Percentiles rank a stretch among this genome's conserved stretches.
phyloP scores from a whole-genome alignment of 1,139 yeast species.

The Groenewaldozyma auringiensis region DNA sequence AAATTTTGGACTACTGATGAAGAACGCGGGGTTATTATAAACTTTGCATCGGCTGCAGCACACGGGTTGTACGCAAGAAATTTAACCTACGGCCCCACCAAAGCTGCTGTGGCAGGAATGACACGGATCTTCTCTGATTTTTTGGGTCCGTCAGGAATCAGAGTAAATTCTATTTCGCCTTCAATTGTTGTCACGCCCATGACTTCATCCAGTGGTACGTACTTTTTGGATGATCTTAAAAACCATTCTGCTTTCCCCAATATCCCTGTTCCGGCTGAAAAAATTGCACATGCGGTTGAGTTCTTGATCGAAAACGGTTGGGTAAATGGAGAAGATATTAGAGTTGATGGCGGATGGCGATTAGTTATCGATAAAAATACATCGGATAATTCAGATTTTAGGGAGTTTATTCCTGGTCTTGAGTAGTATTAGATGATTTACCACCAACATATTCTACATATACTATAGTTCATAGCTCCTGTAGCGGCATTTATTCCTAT shows the following conservation, averaged over 20 bases:
- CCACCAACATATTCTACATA: too few relatives aligned
- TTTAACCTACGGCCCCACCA: constrained; percentile 29
- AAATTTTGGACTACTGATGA: constrained; percentile 17
- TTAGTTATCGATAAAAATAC: too few relatives aligned
- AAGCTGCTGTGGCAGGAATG: constrained; percentile 57
- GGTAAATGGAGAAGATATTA: constrained; percentile 16
- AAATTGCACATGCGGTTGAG: constrained; percentile 13
- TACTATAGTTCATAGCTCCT: too few relatives aligned
- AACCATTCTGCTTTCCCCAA: background rate
- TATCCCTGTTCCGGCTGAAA: background rate
- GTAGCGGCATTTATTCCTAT: too few relatives aligned
- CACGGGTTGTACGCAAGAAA: constrained; percentile 16
- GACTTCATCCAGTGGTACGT: constrained; percentile 31
- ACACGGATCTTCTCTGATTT: constrained; percentile 49
- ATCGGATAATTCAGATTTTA: too few relatives aligned
- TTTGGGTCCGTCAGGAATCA: constrained; percentile 34
- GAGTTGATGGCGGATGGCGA: constrained; percentile 17
- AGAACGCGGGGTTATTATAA: constrained; percentile 16
- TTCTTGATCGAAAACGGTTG: constrained; percentile 14
- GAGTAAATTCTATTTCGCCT: constrained; percentile 53
- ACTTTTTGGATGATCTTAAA: background rate
- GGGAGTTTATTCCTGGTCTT: too few relatives aligned
- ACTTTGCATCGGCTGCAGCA: constrained; percentile 15
- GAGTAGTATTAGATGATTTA: constrained; percentile 8
- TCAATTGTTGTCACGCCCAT: constrained; percentile 61